Percentiles rank a stretch among this genome's conserved stretches.
Evolutionary conservation across 495 filamentous ascomycete genomes (phyloP).

Genomic region (Friedmanniomyces endolithicus): DNA sequence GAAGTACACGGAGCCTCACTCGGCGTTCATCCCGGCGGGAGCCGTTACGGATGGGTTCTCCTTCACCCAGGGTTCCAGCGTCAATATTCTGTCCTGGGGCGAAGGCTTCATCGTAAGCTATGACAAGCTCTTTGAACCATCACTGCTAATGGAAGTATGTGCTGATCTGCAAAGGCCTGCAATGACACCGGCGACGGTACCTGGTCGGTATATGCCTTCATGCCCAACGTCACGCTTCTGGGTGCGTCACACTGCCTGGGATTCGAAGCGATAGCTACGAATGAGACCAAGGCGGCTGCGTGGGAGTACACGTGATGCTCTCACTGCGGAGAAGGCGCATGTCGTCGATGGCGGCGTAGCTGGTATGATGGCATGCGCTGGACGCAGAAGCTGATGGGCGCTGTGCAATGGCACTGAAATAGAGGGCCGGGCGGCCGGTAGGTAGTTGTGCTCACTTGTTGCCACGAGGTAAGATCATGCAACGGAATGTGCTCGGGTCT

Average conservation of each 20-base stretch:
- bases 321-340: no score
- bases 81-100: slow-evolving; percentile 3
- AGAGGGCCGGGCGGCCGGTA: no score
- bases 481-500: no score
- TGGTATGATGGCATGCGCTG: no score
- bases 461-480: no score
- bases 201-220: slow-evolving; percentile 3
- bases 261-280: slow-evolving; percentile 8
- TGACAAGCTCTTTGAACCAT: background rate
- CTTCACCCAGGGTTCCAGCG: background rate
- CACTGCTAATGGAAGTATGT: background rate
- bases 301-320: slow-evolving; percentile 19
- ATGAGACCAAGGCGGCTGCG: slow-evolving; percentile 8
- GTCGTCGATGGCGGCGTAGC: no score
- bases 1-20: slow-evolving; percentile 17
- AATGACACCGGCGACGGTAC: background rate
- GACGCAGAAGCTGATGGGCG: no score
- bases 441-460: no score
- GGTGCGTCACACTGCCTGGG: slow-evolving; percentile 2
- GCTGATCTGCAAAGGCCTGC: slow-evolving; percentile 5
- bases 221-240: slow-evolving; percentile 3
- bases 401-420: no score
- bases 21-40: slow-evolving; percentile 6
- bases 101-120: background rate
- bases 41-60: slow-evolving; percentile 11